Percentiles rank a stretch among this genome's conserved stretches.
Conservation (phyloP, 768 basidiomycete genomes). For the Inosperma sp. region DNA sequence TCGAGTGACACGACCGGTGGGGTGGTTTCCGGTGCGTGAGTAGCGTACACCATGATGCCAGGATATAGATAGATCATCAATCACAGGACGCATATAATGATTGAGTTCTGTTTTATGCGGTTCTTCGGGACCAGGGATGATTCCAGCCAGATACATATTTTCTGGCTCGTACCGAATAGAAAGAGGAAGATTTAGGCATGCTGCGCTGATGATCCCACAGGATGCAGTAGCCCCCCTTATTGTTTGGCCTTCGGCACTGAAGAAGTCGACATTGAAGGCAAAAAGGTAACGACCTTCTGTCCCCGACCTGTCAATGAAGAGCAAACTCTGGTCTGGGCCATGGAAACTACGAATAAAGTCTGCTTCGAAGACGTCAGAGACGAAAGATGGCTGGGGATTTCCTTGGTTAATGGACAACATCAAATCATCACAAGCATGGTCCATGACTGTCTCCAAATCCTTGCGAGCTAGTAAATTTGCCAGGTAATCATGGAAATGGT, state of each 20-base stretch:
- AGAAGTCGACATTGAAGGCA: slow-evolving; percentile 29
- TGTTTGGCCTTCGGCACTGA: slow-evolving; percentile 24
- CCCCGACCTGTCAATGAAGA: slow-evolving; percentile 14
- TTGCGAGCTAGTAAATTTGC: slow-evolving; percentile 9
- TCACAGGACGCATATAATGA: slow-evolving; percentile 26
- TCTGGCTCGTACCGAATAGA: slow-evolving; percentile 31
- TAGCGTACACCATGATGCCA: slow-evolving; percentile 9
- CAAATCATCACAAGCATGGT: slow-evolving; percentile 10
- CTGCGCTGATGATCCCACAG: slow-evolving; percentile 25
- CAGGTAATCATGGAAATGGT: slow-evolving; percentile 14
- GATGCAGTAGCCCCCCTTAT: slow-evolving; percentile 21
- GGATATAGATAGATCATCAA: slow-evolving; percentile 22
- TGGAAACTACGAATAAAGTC: slow-evolving; percentile 13
- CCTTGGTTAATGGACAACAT: slow-evolving; percentile 6
- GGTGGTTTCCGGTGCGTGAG: slow-evolving; percentile 9
- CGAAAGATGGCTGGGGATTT: neutral
- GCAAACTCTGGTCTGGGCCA: slow-evolving; percentile 8
- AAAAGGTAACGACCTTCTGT: slow-evolving; percentile 18
- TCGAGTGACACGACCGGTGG: neutral
- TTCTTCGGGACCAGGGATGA: slow-evolving; percentile 33
- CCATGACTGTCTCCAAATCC: slow-evolving; percentile 8
- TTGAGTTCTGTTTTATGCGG: slow-evolving; percentile 27
- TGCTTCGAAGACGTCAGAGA: slow-evolving; percentile 9
- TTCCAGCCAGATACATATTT: slow-evolving; percentile 40
- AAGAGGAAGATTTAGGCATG: slow-evolving; percentile 34